Base-by-base conservation (phyloP, 331 rosid genomes). In the Arachis monticola region DNA sequence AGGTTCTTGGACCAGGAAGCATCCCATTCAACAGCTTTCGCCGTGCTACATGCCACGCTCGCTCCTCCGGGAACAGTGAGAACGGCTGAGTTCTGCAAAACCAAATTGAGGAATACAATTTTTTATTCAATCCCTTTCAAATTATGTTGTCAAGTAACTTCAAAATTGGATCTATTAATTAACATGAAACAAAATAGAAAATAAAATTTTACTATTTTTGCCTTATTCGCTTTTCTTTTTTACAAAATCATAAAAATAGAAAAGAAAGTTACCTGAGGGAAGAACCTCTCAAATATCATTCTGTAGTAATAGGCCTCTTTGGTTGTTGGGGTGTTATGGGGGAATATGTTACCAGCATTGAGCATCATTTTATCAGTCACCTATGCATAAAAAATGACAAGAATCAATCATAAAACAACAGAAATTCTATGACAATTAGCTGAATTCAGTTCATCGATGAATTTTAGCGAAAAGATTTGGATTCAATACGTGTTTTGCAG, bases 11-110 rank as follows among this genome's bases (percentile, higher is more conserved):
- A 84, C 99, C 99, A 94, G 3, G 90, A 52, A 31, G 91, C 96
- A 45, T 94, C 97, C 99, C 99, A 94, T 57, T 87, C 97, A n/a
- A 94, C 80, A 3, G 99, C 97, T 62, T 89, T 90, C 0, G 99
- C 97, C 3, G 99, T 94, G 91, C 97, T 94, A 53, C 99, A 94
- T 5, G 99, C 99, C 5, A 94, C 80, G 80, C 91, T 94, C 22
- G 97, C 86, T 75, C 97, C 97, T 67, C 99, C 97, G 0, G 99
- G 99, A 74, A 94, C 97, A 4, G 89, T 90, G 56, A 84, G 88
- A 80, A 87, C 77, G 9, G 97, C 97, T 0, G 97, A 90, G 86
- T 94, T 92, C 99, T 94, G 87, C 73, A 80, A 44, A 57, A 61
- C 57, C 80, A 76, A 63, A 55, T 11, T 56, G 41, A 50, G 58